A percentile compares a stretch with the other conserved stretches of the same genome.
Conservation (phyloP, 1,284 basidiomycete genomes). For the Earliella scabrosa region DNA sequence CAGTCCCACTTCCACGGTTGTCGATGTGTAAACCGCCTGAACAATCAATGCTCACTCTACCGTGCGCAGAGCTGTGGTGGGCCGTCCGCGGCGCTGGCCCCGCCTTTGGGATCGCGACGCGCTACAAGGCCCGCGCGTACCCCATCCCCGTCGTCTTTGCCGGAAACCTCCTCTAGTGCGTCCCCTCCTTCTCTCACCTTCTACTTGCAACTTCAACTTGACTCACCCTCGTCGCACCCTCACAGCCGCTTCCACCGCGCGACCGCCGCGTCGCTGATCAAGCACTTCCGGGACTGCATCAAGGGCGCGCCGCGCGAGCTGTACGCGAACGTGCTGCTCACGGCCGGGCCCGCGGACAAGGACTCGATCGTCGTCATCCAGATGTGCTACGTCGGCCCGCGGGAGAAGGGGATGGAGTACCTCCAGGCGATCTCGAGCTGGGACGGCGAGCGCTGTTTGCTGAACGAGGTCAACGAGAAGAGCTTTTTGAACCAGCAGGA, state of each 20-base stretch:
- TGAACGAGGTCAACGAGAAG: constrained; percentile 91
- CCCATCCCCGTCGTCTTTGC: constrained; percentile 89
- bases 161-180: constrained; percentile 87
- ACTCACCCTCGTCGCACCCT: neutral
- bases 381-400: constrained; percentile 83
- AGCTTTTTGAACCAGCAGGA: constrained; percentile 89
- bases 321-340: constrained; percentile 88
- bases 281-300: constrained; percentile 91
- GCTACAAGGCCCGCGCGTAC: constrained; percentile 85
- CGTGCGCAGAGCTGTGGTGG: constrained; percentile 82
- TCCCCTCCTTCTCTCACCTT: constrained; percentile 3
- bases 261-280: constrained; percentile 85
- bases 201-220: neutral
- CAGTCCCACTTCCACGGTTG: neutral
- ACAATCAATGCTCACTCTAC: too few species aligned
- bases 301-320: constrained; percentile 85
- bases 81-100: constrained; percentile 86
- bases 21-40: neutral
- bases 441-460: constrained; percentile 79
- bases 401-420: constrained; percentile 77
- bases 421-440: constrained; percentile 84
- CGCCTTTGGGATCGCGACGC: constrained; percentile 83
- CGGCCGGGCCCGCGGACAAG: constrained; percentile 81
- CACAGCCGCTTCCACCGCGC: constrained; percentile 80
- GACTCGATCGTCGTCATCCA: constrained; percentile 89